Percentiles rank a stretch among this genome's conserved stretches.
phyloP scores from a whole-genome alignment of 2,329 filamentous ascomycete species.

The Pestalotiopsis sp. region DNA sequence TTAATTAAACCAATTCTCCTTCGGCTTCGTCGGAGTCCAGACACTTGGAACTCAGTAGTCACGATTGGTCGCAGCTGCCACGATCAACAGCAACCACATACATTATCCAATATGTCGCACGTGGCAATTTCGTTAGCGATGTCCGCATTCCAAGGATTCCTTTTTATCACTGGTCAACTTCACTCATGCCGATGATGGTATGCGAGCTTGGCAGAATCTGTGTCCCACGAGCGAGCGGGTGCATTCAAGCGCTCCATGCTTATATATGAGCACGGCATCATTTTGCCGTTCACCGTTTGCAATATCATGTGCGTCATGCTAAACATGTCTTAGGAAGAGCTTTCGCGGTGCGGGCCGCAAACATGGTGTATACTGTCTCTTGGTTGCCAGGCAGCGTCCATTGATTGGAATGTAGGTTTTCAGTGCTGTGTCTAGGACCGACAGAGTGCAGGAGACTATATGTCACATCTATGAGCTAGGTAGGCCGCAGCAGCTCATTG shows the following conservation, averaged over 20 bases:
- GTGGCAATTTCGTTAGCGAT: background rate
- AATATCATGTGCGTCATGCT: background rate
- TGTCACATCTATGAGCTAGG: background rate
- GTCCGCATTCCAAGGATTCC: background rate
- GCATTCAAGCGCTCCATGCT: background rate
- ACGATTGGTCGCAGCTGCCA: background rate
- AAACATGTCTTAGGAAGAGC: background rate
- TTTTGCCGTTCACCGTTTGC: background rate
- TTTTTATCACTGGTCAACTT: background rate
- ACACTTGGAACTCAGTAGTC: too few species aligned
- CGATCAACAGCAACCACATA: background rate
- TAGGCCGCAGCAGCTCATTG: background rate
- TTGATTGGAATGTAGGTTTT: background rate
- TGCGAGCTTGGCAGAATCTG: background rate
- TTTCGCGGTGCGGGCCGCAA: background rate
- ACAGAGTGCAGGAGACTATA: background rate
- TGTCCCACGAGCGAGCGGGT: background rate
- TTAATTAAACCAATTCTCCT: too few species aligned
- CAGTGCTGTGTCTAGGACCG: background rate
- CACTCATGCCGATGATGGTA: background rate
- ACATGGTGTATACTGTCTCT: background rate
- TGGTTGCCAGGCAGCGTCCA: background rate
- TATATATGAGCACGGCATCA: background rate
- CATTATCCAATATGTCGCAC: background rate
- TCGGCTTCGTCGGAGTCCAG: too few species aligned